Conservation (phyloP, 164 flowering plant genomes). For the Vitis rupestris region DNA sequence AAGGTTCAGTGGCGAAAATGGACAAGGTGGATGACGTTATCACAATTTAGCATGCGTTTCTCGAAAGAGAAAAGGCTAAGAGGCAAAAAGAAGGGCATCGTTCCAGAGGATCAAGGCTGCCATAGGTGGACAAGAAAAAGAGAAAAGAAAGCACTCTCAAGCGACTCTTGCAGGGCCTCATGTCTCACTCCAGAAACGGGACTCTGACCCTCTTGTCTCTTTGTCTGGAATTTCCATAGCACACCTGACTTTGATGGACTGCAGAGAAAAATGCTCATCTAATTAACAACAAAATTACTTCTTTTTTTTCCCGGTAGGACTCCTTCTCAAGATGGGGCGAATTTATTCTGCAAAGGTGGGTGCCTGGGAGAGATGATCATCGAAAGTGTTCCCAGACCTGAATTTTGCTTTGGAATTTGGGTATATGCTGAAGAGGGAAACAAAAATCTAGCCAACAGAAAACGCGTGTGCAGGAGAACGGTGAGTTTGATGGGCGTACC, state of each 20-base stretch:
- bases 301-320: no score
- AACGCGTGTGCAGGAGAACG: neutral
- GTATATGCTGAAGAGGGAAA: no score
- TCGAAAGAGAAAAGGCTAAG: conserved; percentile 16
- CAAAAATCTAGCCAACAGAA: no score
- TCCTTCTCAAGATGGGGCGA: neutral
- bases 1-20: neutral
- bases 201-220: conserved; percentile 41
- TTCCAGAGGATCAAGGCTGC: conserved; percentile 22
- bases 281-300: neutral
- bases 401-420: neutral
- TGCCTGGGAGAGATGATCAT: conserved; percentile 1
- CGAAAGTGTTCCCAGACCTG: neutral
- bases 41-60: conserved; percentile 36
- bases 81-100: conserved; percentile 13
- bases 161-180: conserved; percentile 1
- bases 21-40: conserved; percentile 18
- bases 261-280: conserved; percentile 8
- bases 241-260: conserved; percentile 22
- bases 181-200: conserved; percentile 20
- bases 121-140: neutral
- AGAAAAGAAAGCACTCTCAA: conserved; percentile 2
- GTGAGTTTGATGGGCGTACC: neutral
- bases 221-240: conserved; percentile 52
- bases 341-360: neutral